Conservation (phyloP, 306 rosid species). For the Vigna angularis region DNA sequence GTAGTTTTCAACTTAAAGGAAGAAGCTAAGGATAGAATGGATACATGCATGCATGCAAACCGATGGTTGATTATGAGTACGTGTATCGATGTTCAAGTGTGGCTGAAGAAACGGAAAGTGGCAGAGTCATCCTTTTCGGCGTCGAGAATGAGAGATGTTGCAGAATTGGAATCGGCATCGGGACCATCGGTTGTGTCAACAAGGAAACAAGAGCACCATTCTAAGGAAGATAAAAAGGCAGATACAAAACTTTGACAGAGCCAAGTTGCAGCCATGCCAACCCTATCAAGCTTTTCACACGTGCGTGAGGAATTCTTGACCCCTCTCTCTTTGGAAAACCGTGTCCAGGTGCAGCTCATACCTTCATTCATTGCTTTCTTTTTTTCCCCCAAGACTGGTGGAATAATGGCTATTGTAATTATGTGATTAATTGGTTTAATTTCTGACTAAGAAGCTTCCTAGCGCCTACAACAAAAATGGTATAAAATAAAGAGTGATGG, state of each 20-base stretch:
- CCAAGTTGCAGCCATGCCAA: slow-evolving; percentile 47
- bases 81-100: neutral
- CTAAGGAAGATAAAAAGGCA: slow-evolving; percentile 50
- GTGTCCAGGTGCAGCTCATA: slow-evolving; percentile 35
- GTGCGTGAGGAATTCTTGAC: slow-evolving; percentile 41
- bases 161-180: slow-evolving; percentile 30
- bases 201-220: slow-evolving; percentile 45
- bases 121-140: slow-evolving; percentile 17
- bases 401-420: neutral
- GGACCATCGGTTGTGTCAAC: slow-evolving; percentile 45
- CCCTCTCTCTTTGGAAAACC: slow-evolving; percentile 40
- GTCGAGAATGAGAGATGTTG: slow-evolving; percentile 37
- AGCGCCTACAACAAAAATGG: slow-evolving; percentile 31
- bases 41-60: neutral
- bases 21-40: neutral
- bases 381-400: neutral
- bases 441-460: slow-evolving; percentile 33
- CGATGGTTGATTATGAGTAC: no score
- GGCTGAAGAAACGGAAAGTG: neutral
- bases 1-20: slow-evolving; percentile 7
- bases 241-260: slow-evolving; percentile 36
- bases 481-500: neutral
- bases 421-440: neutral
- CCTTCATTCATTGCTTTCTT: neutral
- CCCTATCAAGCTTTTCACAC: slow-evolving; percentile 45